Evolutionary conservation across 23 red algal species (phyloP).

Genomic region (Gracilaria caudata): DNA sequence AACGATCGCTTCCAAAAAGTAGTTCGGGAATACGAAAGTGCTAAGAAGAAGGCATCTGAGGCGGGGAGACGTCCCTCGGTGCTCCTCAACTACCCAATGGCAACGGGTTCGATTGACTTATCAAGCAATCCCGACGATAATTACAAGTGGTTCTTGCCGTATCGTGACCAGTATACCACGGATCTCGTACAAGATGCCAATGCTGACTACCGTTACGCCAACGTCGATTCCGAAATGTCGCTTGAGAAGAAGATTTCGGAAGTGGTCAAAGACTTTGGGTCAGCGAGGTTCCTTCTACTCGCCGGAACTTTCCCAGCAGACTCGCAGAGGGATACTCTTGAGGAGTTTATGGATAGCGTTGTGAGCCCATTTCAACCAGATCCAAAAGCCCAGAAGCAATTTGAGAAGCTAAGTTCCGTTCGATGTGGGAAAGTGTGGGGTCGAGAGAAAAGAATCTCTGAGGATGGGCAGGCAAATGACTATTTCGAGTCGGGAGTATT

Average conservation of each 20-base stretch:
- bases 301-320: background rate
- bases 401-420: conserved; percentile 13
- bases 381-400: background rate
- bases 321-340: background rate
- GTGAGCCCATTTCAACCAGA: background rate
- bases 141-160: conserved; percentile 26
- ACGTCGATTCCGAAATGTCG: background rate
- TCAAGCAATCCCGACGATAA: background rate
- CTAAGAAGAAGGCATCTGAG: conserved; percentile 4
- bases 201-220: conserved; percentile 17
- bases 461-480: conserved; percentile 26
- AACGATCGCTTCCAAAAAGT: conserved; percentile 36
- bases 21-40: conserved; percentile 28
- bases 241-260: background rate
- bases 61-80: conserved; percentile 58
- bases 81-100: conserved; percentile 33
- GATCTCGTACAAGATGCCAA: conserved; percentile 28
- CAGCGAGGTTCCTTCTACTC: conserved; percentile 7
- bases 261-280: conserved; percentile 14
- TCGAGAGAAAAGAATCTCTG: conserved; percentile 19
- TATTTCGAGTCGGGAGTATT: conserved; percentile 53
- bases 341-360: conserved; percentile 28
- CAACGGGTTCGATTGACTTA: background rate
- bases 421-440: conserved; percentile 63
- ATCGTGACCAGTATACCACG: conserved; percentile 14